These are phyloP conservation scores for Escallonia herrerae DNA, from an alignment of 129 eudicot species.

Conservation along the genomic window DNA sequence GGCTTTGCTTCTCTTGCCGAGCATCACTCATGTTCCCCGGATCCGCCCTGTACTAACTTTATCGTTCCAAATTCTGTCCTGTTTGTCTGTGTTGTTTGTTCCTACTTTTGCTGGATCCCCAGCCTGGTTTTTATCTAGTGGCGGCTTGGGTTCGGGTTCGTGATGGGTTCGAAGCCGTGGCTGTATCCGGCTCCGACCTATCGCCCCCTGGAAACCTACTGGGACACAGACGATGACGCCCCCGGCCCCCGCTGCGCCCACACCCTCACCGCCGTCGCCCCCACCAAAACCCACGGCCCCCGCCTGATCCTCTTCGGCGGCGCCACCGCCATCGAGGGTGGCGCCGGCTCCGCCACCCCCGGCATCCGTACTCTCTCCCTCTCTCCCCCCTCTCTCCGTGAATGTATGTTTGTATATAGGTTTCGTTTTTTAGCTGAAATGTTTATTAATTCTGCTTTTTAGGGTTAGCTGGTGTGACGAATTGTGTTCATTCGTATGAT, in stretches of 20 bases:
- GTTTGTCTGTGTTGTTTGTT: no score
- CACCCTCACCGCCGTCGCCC: slow-evolving; percentile 85
- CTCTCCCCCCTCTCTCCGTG: no score
- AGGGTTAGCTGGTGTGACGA: slow-evolving; percentile 98
- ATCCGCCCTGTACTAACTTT: no score
- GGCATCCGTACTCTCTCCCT: slow-evolving; percentile 45
- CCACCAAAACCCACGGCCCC: slow-evolving; percentile 74
- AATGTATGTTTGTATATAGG: not conserved
- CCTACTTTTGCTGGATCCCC: no score
- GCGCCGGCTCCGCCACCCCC: slow-evolving; percentile 43
- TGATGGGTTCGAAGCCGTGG: slow-evolving; percentile 86
- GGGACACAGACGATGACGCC: slow-evolving; percentile 76
- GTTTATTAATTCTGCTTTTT: slow-evolving; percentile 7
- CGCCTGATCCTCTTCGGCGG: slow-evolving; percentile 91
- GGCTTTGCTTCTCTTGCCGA: no score
- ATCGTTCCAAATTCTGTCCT: no score
- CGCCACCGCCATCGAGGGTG: slow-evolving; percentile 87
- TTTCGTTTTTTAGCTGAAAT: not conserved
- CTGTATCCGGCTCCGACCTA: slow-evolving; percentile 75
- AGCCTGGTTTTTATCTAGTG: no score
- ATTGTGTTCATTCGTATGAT: slow-evolving; percentile 84
- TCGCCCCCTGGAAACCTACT: slow-evolving; percentile 38
- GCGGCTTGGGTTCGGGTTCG: no score
- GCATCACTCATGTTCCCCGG: no score
- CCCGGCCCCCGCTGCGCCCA: slow-evolving; percentile 94